Evolutionary conservation across 2,329 filamentous ascomycete species (phyloP).

Genomic region (Fusarium tupiense): DNA sequence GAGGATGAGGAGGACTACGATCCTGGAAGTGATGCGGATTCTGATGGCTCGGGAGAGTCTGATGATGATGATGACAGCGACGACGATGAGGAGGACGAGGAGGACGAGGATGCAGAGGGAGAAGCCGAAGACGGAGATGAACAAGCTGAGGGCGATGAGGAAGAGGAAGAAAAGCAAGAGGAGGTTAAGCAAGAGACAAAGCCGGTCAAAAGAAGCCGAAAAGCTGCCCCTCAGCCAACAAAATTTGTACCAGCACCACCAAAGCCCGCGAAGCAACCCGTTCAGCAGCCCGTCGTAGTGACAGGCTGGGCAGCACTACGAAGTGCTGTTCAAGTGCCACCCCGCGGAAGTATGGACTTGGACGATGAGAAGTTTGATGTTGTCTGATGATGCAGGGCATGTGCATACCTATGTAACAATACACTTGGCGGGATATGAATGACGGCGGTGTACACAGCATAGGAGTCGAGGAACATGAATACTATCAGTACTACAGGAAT

Average conservation of each 20-base stretch:
- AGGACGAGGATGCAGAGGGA: conserved; percentile 36
- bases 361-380: conserved; percentile 49
- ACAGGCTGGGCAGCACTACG: conserved; percentile 47
- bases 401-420: conserved; percentile 7
- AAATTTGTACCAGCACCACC: conserved; percentile 5
- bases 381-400: conserved; percentile 23
- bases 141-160: conserved; percentile 35
- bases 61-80: conserved; percentile 59
- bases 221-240: neutral
- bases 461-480: neutral
- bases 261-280: conserved; percentile 11
- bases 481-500: neutral
- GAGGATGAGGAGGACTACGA: conserved; percentile 75
- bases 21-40: conserved; percentile 68
- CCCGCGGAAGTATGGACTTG: conserved; percentile 45
- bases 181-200: conserved; percentile 29
- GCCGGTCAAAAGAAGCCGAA: neutral
- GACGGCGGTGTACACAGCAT: neutral
- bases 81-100: conserved; percentile 50
- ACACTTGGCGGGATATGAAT: neutral
- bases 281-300: conserved; percentile 34
- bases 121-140: conserved; percentile 35
- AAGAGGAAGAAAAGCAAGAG: conserved; percentile 32
- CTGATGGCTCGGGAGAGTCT: conserved; percentile 66
- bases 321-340: conserved; percentile 31